A percentile compares a stretch with the other conserved stretches of the same genome.
Evolutionary conservation across 148 eudicot species (phyloP).

Genomic region (Suaeda aralocaspica): DNA sequence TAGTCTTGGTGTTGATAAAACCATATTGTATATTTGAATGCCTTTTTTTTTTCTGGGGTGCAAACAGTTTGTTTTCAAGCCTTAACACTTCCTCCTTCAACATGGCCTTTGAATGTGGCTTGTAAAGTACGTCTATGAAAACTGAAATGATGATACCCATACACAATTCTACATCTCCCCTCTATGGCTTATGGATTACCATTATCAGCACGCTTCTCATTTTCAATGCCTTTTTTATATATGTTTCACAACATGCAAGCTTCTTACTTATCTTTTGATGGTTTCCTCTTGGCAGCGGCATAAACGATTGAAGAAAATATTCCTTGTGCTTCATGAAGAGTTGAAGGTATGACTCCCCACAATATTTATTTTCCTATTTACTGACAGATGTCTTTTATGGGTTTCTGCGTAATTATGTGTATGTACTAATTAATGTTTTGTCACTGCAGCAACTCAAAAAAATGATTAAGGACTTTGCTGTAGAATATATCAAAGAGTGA

Average conservation of each 20-base stretch:
- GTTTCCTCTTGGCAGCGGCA: slow-evolving; percentile 57
- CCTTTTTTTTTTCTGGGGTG: background rate
- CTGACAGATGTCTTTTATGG: background rate
- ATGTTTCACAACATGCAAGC: background rate
- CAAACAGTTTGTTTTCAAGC: background rate
- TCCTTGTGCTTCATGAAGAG: slow-evolving; percentile 90
- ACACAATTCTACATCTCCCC: no score
- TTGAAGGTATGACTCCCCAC: slow-evolving; percentile 47
- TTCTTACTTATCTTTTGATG: slow-evolving; percentile 11
- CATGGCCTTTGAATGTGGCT: background rate
- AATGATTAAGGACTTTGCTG: slow-evolving; percentile 68
- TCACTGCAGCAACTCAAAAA: slow-evolving; percentile 67
- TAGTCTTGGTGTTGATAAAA: background rate
- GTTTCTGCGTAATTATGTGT: background rate
- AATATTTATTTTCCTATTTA: background rate
- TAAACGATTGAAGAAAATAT: slow-evolving; percentile 77
- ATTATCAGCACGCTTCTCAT: background rate
- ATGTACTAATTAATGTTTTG: slow-evolving; percentile 6
- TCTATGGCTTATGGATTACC: background rate
- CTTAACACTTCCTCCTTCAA: background rate
- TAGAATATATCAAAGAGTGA: slow-evolving; percentile 42
- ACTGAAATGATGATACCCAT: no score
- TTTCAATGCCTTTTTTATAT: background rate
- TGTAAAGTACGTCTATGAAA: background rate
- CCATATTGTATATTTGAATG: background rate